Conservation (phyloP, 371 early-diverging fungal genomes). For the Mucor saturninus region DNA sequence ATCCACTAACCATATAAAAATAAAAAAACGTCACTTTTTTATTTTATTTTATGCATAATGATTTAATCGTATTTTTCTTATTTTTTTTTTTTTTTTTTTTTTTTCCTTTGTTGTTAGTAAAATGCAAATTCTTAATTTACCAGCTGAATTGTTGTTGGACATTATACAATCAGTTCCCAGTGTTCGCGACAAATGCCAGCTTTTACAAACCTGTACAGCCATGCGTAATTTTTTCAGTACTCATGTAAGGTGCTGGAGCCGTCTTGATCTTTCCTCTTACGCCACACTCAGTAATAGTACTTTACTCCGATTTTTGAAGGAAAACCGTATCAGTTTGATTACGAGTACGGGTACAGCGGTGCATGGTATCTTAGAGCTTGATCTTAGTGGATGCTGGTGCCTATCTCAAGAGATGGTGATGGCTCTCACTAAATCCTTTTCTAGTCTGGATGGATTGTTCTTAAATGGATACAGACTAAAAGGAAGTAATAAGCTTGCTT, state of each 20-base stretch:
- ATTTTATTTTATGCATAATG: too few species aligned
- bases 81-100: constrained; percentile 1
- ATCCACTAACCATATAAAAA: too few species aligned
- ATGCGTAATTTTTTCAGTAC: constrained; percentile 25
- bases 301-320: constrained; percentile 33
- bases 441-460: too few species aligned
- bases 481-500: constrained; percentile 22
- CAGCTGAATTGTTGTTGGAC: constrained; percentile 30
- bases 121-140: constrained; percentile 22
- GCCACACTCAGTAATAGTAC: constrained; percentile 21
- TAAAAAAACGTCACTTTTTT: too few species aligned
- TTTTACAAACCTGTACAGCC: constrained; percentile 29
- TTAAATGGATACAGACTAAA: too few species aligned
- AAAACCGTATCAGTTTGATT: constrained; percentile 24
- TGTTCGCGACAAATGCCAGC: constrained; percentile 39
- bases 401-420: constrained; percentile 29
- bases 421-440: too few species aligned
- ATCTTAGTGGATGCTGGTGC: constrained; percentile 45
- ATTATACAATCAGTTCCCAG: constrained; percentile 18
- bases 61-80: neutral
- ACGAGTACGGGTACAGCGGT: neutral
- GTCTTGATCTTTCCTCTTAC: constrained; percentile 40
- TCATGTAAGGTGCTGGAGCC: constrained; percentile 40
- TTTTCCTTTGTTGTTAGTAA: neutral
- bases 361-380: constrained; percentile 8